phyloP scores from a whole-genome alignment of 1,139 yeast species.

The Pichia sp. region DNA sequence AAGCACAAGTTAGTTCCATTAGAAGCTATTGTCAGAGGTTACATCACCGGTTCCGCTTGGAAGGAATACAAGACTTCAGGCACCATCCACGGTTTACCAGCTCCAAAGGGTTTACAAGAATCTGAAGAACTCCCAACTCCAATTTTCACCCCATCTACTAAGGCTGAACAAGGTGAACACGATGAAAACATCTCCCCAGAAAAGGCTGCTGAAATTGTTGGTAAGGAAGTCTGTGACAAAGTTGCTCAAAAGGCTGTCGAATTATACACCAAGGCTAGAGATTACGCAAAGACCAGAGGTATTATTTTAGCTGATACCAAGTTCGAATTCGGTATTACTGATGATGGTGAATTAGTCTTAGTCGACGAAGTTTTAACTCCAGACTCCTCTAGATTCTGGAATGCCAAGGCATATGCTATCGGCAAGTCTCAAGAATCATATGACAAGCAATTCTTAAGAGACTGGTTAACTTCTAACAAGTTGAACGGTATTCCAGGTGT shows the following conservation, averaged over 20 bases:
- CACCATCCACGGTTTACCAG: conserved; percentile 82
- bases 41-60: conserved; percentile 98
- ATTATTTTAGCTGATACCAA: conserved; percentile 97
- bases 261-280: conserved; percentile 79
- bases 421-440: conserved; percentile 87
- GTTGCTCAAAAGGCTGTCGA: conserved; percentile 61
- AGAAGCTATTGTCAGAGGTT: conserved; percentile 97
- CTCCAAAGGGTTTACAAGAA: conserved; percentile 60
- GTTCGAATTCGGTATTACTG: conserved; percentile 92
- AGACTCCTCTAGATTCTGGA: conserved; percentile 97
- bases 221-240: conserved; percentile 65
- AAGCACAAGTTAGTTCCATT: conserved; percentile 86
- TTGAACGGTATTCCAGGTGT: conserved; percentile 85
- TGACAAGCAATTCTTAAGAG: conserved; percentile 93
- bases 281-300: conserved; percentile 77
- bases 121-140: conserved; percentile 80
- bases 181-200: conserved; percentile 94
- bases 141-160: conserved; percentile 94
- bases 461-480: conserved; percentile 84
- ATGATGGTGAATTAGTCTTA: conserved; percentile 61
- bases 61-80: conserved; percentile 76
- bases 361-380: conserved; percentile 99
- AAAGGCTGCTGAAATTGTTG: conserved; percentile 77
- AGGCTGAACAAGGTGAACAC: conserved; percentile 97
- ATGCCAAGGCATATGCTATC: conserved; percentile 58